phyloP scores from a whole-genome alignment of 345 rosid species.

The Stellera chamaejasme region DNA sequence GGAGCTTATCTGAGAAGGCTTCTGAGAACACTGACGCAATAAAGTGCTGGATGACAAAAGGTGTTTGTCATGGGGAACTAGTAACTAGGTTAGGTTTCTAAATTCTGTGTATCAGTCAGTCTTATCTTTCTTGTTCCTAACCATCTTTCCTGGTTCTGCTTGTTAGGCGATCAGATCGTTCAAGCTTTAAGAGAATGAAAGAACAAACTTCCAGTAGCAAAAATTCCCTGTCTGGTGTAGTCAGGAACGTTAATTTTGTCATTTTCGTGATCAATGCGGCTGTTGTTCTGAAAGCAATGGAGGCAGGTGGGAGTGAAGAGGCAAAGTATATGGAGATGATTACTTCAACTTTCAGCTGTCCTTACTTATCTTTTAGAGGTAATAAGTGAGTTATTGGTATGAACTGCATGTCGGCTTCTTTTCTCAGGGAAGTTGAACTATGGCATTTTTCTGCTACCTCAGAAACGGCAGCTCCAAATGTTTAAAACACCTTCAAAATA shows the following conservation, averaged over 20 bases:
- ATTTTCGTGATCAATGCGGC: constrained; percentile 61
- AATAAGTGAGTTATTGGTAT: not conserved
- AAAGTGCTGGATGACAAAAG: constrained; percentile 50
- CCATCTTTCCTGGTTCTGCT: constrained; percentile 11
- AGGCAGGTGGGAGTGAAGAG: constrained; percentile 15
- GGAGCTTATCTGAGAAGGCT: constrained; percentile 34
- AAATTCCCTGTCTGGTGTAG: constrained; percentile 17
- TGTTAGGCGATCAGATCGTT: constrained; percentile 49
- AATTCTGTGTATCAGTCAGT: not conserved
- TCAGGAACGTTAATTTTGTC: constrained; percentile 52
- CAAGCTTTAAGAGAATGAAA: constrained; percentile 33
- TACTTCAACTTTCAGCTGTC: constrained; percentile 34
- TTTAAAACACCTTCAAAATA: too few species aligned
- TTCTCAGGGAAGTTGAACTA: too few species aligned
- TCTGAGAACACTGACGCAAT: constrained; percentile 37
- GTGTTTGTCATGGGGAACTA: constrained; percentile 54
- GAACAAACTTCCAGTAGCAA: constrained; percentile 27
- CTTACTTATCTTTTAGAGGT: constrained; percentile 72
- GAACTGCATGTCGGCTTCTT: too few species aligned
- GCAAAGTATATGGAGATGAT: constrained; percentile 28
- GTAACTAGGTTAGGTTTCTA: constrained; percentile 38
- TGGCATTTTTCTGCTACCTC: too few species aligned
- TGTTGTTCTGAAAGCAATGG: constrained; percentile 47
- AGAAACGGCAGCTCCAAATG: too few species aligned
- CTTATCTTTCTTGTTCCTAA: not conserved